Percentiles rank a stretch among this genome's conserved stretches.
Conservation (phyloP, 768 basidiomycete genomes). For the Mycena belliarum region DNA sequence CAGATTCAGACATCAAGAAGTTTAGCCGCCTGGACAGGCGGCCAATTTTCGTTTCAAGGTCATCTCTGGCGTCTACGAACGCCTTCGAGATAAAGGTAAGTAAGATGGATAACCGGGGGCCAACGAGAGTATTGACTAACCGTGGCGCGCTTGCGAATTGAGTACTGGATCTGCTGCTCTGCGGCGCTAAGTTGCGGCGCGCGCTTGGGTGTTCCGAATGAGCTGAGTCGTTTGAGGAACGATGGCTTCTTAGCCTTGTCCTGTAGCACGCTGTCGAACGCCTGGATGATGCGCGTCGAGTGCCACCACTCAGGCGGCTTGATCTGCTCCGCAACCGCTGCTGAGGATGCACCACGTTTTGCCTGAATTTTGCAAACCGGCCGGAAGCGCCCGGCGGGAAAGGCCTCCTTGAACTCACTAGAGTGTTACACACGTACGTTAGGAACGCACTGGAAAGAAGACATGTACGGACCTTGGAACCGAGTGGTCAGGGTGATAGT, state of each 20-base stretch:
- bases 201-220: constrained; percentile 69
- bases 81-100: too few species aligned
- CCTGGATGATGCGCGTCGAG: constrained; percentile 85
- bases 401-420: constrained; percentile 93
- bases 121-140: too few species aligned
- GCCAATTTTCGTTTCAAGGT: constrained; percentile 92
- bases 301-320: constrained; percentile 95
- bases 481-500: constrained; percentile 88
- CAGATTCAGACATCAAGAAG: constrained; percentile 89
- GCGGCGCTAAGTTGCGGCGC: constrained; percentile 74
- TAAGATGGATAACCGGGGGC: too few species aligned
- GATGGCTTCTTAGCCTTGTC: constrained; percentile 93
- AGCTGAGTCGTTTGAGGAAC: constrained; percentile 80
- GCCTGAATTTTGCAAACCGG: constrained; percentile 90
- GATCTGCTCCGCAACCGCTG: constrained; percentile 86
- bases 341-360: constrained; percentile 74
- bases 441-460: not conserved
- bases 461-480: constrained; percentile 58
- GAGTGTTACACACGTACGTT: constrained; percentile 15
- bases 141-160: constrained; percentile 93
- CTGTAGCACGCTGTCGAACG: constrained; percentile 84
- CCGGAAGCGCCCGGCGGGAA: constrained; percentile 88
- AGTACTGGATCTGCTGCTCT: constrained; percentile 83
- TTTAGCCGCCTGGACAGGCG: constrained; percentile 82
- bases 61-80: constrained; percentile 91